Base-by-base conservation (phyloP, 176 grass and related monocot species). In the Leersia perrieri region DNA sequence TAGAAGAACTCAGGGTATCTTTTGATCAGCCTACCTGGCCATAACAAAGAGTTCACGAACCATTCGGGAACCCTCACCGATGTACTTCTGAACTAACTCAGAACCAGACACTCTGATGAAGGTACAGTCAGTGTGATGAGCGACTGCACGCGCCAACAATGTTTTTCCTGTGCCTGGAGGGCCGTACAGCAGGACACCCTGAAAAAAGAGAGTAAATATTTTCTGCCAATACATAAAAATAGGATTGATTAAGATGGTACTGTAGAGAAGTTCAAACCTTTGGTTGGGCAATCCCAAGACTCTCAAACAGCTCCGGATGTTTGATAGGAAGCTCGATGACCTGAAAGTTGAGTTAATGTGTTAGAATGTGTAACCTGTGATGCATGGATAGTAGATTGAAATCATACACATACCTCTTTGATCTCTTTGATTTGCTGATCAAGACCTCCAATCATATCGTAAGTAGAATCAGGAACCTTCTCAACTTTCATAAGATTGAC, bases 391-490 rank as follows among this genome's bases (percentile, higher is more conserved):
- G 31, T 5, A 1, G 28, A 75, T 18, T 30, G 5, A 77, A 78
- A 36, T 70, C 77, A 44, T 58, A 66, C 22, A 86, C 86, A 74
- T 41, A 98, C 96, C 92, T 98, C 96, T 78, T 98, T 98, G 70
- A 98, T 98, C 86, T 98, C 96, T 74, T 98, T 98, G 72, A 98
- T 98, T 85, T 98, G 96, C 58, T 98, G 96, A 73, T 98, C 96
- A 36, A 98, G 96, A 38, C 96, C 96, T 91, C 96, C 96, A 82
- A 98, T 98, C 96, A 98, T 98, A 86, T 98, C 96, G 89, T 98
- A 98, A 22, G 96, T 98, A 55, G 96, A 98, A 88, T 98, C 96
- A 51, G 96, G 96, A 81, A 98, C 96, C 84, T 98, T 98, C 83
- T 98, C 96, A 68, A 98, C 96, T 64, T 98, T 98, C 96, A 98